Conservation (phyloP, 345 rosid genomes). For the Hevea brasiliensis region DNA sequence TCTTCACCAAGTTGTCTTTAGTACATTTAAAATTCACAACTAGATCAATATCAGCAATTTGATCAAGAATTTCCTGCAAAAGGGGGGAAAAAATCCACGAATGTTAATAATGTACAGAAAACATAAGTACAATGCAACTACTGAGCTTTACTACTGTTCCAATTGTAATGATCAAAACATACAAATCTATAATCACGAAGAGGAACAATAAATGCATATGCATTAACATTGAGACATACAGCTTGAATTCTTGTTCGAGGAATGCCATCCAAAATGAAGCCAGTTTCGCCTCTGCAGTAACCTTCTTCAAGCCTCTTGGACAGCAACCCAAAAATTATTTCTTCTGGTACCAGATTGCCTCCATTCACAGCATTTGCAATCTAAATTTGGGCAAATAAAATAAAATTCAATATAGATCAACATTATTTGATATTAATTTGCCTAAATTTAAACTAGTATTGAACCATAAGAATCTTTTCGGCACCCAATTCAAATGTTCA, state of each 20-base stretch:
- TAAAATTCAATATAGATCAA: neutral
- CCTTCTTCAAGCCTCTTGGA: slow-evolving; percentile 91
- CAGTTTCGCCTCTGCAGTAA: slow-evolving; percentile 71
- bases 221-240: slow-evolving; percentile 17
- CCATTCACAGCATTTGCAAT: slow-evolving; percentile 63
- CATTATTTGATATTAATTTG: neutral
- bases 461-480: neutral
- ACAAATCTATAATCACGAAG: neutral
- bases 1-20: slow-evolving; percentile 43
- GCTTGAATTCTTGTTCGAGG: slow-evolving; percentile 86
- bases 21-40: slow-evolving; percentile 75
- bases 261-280: slow-evolving; percentile 92
- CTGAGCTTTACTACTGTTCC: neutral
- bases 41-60: slow-evolving; percentile 73
- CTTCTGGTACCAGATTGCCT: slow-evolving; percentile 70
- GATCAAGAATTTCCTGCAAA: slow-evolving; percentile 86
- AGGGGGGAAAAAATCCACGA: slow-evolving; percentile 5
- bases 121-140: neutral
- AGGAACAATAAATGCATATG: neutral
- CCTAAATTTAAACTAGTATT: neutral
- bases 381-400: slow-evolving; percentile 20
- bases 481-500: neutral
- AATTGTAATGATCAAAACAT: neutral
- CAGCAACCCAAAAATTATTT: slow-evolving; percentile 68
- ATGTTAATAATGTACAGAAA: neutral